Conservation (phyloP, 2,329 filamentous ascomycete species). For the Knoxdaviesia capensis region DNA sequence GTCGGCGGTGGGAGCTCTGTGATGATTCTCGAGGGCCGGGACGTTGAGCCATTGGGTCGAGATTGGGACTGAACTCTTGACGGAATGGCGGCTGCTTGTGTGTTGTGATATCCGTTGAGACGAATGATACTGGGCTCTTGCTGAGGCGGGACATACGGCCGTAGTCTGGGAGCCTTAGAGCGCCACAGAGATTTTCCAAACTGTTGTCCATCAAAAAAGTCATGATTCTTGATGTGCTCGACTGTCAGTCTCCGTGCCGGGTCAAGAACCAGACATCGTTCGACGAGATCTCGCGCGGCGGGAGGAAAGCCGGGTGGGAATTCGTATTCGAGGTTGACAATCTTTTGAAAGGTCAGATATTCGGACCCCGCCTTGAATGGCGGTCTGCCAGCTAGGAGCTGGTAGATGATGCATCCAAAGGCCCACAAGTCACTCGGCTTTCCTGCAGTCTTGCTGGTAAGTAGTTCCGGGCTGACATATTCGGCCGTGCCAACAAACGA, state of each 20-base stretch:
- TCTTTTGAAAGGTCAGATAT: conserved; percentile 96
- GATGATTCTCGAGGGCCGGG: conserved; percentile 23
- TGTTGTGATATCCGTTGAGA: conserved; percentile 34
- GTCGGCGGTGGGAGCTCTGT: conserved; percentile 93
- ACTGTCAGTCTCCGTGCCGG: conserved; percentile 68
- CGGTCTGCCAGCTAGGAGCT: conserved; percentile 82
- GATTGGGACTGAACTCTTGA: conserved; percentile 7
- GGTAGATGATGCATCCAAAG: conserved; percentile 95
- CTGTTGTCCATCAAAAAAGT: conserved; percentile 74
- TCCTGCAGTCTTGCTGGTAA: conserved; percentile 91
- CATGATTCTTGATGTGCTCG: conserved; percentile 91
- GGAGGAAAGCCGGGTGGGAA: conserved; percentile 79
- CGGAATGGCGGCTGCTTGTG: conserved; percentile 5
- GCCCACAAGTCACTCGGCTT: conserved; percentile 97
- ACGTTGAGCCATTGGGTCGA: not conserved
- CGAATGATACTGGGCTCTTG: conserved; percentile 59
- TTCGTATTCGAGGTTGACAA: conserved; percentile 81
- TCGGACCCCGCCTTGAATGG: conserved; percentile 94
- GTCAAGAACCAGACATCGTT: conserved; percentile 76
- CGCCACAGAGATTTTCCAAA: conserved; percentile 82
- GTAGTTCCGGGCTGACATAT: conserved; percentile 92
- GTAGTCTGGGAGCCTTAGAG: conserved; percentile 69
- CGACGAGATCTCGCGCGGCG: conserved; percentile 72
- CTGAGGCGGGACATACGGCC: conserved; percentile 59
- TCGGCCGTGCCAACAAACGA: conserved; percentile 97